phyloP scores from a whole-genome alignment of 2,329 filamentous ascomycete species.

The Diaporthe humulicola region DNA sequence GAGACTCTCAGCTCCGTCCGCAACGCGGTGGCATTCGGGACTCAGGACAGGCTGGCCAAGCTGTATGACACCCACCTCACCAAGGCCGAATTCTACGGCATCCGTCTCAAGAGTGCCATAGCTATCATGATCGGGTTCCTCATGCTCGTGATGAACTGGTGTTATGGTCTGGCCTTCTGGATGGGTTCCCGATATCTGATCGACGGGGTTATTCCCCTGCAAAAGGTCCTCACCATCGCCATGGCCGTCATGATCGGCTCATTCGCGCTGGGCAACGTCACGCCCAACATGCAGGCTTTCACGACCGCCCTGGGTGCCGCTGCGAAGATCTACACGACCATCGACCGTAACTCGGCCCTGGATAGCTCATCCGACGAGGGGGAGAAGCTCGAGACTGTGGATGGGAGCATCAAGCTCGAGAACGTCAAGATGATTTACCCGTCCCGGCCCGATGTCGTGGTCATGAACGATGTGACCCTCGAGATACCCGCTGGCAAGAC shows the following conservation, averaged over 20 bases:
- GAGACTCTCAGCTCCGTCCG: conserved; percentile 95
- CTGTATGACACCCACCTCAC: conserved; percentile 85
- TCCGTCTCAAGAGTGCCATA: conserved; percentile 79
- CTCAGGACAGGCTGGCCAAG: conserved; percentile 89
- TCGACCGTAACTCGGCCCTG: conserved; percentile 87
- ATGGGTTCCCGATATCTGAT: conserved; percentile 84
- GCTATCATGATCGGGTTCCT: conserved; percentile 86
- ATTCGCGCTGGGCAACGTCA: conserved; percentile 89
- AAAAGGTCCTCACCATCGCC: conserved; percentile 84
- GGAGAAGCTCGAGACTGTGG: conserved; percentile 77
- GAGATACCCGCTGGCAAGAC: conserved; percentile 89
- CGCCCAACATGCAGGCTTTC: conserved; percentile 89
- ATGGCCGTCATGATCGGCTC: conserved; percentile 94
- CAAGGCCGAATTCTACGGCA: conserved; percentile 81
- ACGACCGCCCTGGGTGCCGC: conserved; percentile 86
- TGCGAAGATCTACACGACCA: conserved; percentile 92
- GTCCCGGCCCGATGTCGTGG: conserved; percentile 87
- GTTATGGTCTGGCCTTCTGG: conserved; percentile 92
- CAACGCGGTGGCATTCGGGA: conserved; percentile 93
- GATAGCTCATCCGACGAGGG: conserved; percentile 81
- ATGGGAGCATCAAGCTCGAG: conserved; percentile 84
- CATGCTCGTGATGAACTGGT: conserved; percentile 87
- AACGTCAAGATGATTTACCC: conserved; percentile 95
- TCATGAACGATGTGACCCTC: conserved; percentile 88
- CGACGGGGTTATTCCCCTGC: conserved; percentile 73